Evolutionary conservation across 257 asterid genomes (phyloP), one percentile per base, ranked within the genome.

Genomic region (Cordia subcordata): DNA sequence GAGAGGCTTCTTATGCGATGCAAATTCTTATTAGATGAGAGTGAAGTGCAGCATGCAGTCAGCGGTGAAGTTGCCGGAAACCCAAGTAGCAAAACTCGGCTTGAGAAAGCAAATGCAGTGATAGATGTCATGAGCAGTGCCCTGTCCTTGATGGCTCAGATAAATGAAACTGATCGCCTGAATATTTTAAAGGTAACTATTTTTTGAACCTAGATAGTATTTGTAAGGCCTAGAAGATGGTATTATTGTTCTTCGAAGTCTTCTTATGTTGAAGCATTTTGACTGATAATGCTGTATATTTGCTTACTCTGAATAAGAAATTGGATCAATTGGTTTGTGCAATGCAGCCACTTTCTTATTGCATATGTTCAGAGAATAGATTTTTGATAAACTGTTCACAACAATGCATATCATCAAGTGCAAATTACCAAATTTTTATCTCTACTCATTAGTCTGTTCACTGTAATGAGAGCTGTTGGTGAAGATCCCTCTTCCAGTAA

Each of bases 1-100:
- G 97, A 93, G 88, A 83, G 99, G 81, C 92, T 89, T 74, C 92
- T 93, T 66, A 85, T 93, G 78, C 87, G 92, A 59, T 85, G 95
- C 80, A 93, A 93, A 74, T 89, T 81, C 78, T 87, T 93, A 79
- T 87, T 93, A 73, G 97, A 93, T 79, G 99, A 93, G 82, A 89
- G 89, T 72, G 96, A 86, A 79, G 88, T 75, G 61, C 88, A 85
- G 61, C 84, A 82, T 61, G 81, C 72, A 62, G 73, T 70, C 50
- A 77, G 74, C 19, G 72, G 72, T 84, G 95, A 79, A 79, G 75
- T 80, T 68, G 62, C 74, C 52, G 80, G 73, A 52, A 76, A 67
- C 50, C 53, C 56, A 62, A 79, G 73, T 39, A 81, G 77, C 61
- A 73, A 74, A 72, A 83, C 82, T 66, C 94, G 94, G 58, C 95